Conservation (phyloP, 495 filamentous ascomycete genomes). For the Amphirosellinia nigrospora region DNA sequence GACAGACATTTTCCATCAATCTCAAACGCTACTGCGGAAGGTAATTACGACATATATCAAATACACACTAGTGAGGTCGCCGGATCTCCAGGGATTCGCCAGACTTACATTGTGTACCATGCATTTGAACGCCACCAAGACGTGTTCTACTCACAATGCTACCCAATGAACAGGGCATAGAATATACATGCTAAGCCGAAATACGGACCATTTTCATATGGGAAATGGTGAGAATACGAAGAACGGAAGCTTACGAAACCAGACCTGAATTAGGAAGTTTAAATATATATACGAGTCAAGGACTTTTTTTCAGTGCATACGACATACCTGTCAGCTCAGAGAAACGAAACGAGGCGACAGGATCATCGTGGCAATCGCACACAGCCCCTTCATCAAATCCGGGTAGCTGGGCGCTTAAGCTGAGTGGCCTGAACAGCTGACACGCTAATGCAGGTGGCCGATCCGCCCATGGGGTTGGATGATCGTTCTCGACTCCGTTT, state of each 20-base stretch:
- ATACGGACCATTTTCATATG: background rate
- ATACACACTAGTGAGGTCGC: background rate
- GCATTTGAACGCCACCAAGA: background rate
- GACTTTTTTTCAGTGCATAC: background rate
- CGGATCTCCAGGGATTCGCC: background rate
- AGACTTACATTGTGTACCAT: background rate
- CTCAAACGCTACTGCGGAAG: background rate
- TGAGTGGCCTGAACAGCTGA: slow-evolving; percentile 7
- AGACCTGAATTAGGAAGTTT: background rate
- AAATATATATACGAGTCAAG: slow-evolving; percentile 14
- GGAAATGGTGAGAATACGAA: background rate
- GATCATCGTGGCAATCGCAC: background rate
- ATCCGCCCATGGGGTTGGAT: slow-evolving; percentile 18
- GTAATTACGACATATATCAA: background rate
- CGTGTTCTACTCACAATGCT: background rate
- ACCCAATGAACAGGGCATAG: background rate
- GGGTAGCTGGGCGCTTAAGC: slow-evolving; percentile 17
- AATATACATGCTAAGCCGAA: background rate
- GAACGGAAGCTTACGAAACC: background rate
- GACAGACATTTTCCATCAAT: background rate
- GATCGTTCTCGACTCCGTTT: slow-evolving; percentile 2
- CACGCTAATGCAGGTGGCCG: slow-evolving; percentile 10
- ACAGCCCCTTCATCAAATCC: slow-evolving; percentile 15
- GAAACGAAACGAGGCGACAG: background rate
- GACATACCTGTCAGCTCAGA: background rate